phyloP scores from a whole-genome alignment of 495 filamentous ascomycete species.

The Letharia columbiana region DNA sequence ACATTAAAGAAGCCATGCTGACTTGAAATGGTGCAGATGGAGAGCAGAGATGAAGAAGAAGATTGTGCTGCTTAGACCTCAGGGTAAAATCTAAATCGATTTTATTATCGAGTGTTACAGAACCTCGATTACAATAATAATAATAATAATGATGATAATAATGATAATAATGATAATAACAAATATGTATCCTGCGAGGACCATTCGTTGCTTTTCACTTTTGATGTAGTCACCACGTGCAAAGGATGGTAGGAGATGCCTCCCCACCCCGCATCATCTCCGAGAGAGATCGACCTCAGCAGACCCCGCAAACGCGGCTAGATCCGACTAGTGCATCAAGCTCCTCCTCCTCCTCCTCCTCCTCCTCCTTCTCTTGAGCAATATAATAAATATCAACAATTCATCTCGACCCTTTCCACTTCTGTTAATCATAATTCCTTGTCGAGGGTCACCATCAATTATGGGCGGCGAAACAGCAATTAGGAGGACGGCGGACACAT shows the following conservation, averaged over 20 bases:
- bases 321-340: not conserved
- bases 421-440: not conserved
- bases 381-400: not conserved
- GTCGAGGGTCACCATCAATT: not conserved
- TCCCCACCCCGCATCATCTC: too few species aligned
- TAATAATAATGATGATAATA: too few species aligned
- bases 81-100: constrained; percentile 21
- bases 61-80: constrained; percentile 38
- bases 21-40: constrained; percentile 31
- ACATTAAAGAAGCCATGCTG: constrained; percentile 22
- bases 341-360: not conserved
- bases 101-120: too few species aligned
- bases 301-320: too few species aligned
- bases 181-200: not conserved
- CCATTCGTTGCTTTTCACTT: not conserved
- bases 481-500: constrained; percentile 20
- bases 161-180: too few species aligned
- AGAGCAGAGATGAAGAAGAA: constrained; percentile 37
- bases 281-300: too few species aligned
- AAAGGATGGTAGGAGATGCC: too few species aligned
- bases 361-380: too few species aligned
- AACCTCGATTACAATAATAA: not conserved
- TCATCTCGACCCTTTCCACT: not conserved
- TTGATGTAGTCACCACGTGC: not conserved
- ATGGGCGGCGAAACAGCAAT: constrained; percentile 38